Evolutionary conservation across 768 basidiomycete genomes (phyloP).

Genomic region (Cystofilobasidium bisporidii): DNA sequence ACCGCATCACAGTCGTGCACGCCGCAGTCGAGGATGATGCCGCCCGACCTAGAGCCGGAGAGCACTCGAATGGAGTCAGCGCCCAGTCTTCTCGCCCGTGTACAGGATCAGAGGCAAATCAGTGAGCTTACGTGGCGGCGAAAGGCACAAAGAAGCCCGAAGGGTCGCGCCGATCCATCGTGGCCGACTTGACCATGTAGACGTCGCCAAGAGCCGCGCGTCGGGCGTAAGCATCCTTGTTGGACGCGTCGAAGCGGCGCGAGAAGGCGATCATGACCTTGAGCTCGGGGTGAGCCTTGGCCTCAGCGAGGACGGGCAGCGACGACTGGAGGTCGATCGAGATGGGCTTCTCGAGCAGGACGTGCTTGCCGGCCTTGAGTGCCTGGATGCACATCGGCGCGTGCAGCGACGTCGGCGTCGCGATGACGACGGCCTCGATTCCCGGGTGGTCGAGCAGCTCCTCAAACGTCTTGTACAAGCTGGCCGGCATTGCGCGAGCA

Average conservation of each 20-base stretch:
- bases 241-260: conserved; percentile 28
- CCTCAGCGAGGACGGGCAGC: conserved; percentile 25
- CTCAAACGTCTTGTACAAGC: conserved; percentile 13
- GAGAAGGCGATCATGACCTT: conserved; percentile 31
- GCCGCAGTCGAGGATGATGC: conserved; percentile 30
- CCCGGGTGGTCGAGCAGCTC: conserved; percentile 19
- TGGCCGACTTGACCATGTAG: conserved; percentile 30
- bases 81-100: too few species aligned
- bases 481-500: not conserved
- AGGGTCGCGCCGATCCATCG: conserved; percentile 30
- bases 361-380: conserved; percentile 30
- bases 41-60: conserved; percentile 24
- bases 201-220: conserved; percentile 24
- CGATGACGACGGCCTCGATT: conserved; percentile 30
- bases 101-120: too few species aligned
- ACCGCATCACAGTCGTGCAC: conserved; percentile 31
- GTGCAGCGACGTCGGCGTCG: conserved; percentile 30
- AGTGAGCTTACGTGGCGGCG: conserved; percentile 24
- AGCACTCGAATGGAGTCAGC: too few species aligned
- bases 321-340: conserved; percentile 28
- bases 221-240: not conserved
- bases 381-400: conserved; percentile 28
- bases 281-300: conserved; percentile 24
- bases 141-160: conserved; percentile 31
- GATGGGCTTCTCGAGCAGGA: conserved; percentile 32